Conservation (phyloP, 192 early-diverging fungal genomes). For the Podila horticola region DNA sequence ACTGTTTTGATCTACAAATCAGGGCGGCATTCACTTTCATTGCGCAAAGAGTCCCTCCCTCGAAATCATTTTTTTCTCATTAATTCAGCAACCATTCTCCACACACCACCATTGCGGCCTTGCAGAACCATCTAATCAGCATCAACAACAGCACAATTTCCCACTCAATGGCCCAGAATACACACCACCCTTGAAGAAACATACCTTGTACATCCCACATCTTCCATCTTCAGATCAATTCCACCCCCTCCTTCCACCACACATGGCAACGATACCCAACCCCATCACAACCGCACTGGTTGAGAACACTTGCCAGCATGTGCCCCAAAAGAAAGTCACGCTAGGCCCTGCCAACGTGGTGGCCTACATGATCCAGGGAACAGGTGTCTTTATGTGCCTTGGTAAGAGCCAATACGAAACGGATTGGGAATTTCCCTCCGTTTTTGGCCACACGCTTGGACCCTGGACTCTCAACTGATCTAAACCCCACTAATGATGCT, state of each 20-base stretch:
- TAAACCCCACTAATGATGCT: neutral
- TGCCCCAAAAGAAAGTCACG: constrained; percentile 36
- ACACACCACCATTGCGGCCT: no score
- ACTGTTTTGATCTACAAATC: no score
- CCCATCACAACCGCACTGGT: constrained; percentile 24
- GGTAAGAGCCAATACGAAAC: constrained; percentile 7
- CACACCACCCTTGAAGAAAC: neutral
- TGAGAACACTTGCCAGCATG: constrained; percentile 20
- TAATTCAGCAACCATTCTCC: no score
- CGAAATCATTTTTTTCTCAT: no score
- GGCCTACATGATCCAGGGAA: constrained; percentile 51
- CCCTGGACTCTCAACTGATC: neutral
- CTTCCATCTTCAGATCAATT: neutral
- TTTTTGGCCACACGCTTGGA: constrained; percentile 1
- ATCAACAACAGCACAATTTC: neutral
- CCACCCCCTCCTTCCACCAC: neutral
- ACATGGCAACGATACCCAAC: constrained; percentile 38
- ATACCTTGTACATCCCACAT: neutral
- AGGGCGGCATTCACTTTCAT: no score
- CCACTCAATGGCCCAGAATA: neutral
- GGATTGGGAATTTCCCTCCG: neutral
- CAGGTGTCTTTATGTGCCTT: constrained; percentile 49
- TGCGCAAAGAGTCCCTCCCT: no score
- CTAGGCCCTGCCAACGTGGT: constrained; percentile 37
- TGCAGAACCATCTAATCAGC: no score